Percentiles rank a stretch among this genome's conserved stretches.
Conservation (phyloP, 78 protist species). For the Blattamonas nauphoetae region DNA sequence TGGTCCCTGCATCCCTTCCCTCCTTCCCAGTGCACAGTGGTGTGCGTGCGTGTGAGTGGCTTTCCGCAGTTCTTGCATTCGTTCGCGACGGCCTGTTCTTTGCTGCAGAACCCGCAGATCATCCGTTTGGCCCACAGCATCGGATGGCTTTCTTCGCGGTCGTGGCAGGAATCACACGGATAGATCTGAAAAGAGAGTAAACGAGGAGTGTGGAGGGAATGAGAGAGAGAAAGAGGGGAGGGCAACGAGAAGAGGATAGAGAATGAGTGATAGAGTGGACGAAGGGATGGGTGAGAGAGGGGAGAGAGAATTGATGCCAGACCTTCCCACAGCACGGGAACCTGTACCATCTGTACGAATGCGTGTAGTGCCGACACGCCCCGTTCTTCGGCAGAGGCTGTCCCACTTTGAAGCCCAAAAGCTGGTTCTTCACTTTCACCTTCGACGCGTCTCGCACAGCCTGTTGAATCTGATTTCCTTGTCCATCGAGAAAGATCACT, state of each 20-base stretch:
- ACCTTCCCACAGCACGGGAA: constrained; percentile 9
- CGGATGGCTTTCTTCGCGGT: background rate
- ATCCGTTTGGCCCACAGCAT: background rate
- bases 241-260: too few relatives aligned
- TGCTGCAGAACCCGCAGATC: constrained; percentile 13
- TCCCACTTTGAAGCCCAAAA: background rate
- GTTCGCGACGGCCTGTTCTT: background rate
- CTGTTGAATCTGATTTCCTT: background rate
- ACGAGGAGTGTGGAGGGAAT: too few relatives aligned
- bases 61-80: background rate
- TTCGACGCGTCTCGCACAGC: background rate
- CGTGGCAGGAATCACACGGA: constrained; percentile 3
- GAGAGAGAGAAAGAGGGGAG: too few relatives aligned
- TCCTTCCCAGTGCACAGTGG: constrained; percentile 2
- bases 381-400: background rate
- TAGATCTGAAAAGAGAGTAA: too few relatives aligned
- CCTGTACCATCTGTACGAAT: background rate
- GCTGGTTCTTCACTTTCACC: background rate
- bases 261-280: too few relatives aligned
- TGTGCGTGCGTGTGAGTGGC: background rate
- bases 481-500: background rate
- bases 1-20: constrained; percentile 9
- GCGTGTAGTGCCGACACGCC: constrained; percentile 8
- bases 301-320: too few relatives aligned
- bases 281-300: too few relatives aligned